Conservation (phyloP, 305 asterid species). For the Solanum hybrid region DNA sequence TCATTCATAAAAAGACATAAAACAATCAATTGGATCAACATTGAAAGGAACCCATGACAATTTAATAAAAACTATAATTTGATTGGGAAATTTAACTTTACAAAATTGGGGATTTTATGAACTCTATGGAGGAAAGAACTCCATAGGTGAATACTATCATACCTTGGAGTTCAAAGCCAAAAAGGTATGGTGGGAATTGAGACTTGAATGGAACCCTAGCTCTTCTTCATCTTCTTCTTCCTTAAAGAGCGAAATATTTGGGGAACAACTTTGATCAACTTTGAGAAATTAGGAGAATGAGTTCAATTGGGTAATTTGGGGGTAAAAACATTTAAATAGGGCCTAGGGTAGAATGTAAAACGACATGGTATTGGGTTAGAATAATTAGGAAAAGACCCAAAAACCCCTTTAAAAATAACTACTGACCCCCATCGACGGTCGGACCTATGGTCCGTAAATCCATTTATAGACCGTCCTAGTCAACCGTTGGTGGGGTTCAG, state of each 20-base stretch:
- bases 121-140: not conserved
- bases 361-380: not conserved
- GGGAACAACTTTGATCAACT: not conserved
- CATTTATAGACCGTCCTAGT: not conserved
- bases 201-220: not conserved
- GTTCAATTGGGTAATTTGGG: not conserved
- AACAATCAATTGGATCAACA: not conserved
- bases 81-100: not conserved
- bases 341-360: not conserved
- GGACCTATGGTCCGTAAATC: not conserved
- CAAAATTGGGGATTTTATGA: not conserved
- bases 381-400: not conserved
- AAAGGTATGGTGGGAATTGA: not conserved
- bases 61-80: too few relatives aligned
- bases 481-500: not conserved
- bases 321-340: not conserved
- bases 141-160: not conserved
- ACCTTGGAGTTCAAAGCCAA: not conserved
- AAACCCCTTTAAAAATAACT: not conserved
- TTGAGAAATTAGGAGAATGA: not conserved
- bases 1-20: not conserved
- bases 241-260: not conserved
- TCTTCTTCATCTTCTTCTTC: too few relatives aligned
- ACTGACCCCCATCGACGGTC: not conserved
- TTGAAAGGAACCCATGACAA: not conserved